Base-by-base conservation (phyloP, 1,284 basidiomycete genomes). In the Malassezia equina region DNA sequence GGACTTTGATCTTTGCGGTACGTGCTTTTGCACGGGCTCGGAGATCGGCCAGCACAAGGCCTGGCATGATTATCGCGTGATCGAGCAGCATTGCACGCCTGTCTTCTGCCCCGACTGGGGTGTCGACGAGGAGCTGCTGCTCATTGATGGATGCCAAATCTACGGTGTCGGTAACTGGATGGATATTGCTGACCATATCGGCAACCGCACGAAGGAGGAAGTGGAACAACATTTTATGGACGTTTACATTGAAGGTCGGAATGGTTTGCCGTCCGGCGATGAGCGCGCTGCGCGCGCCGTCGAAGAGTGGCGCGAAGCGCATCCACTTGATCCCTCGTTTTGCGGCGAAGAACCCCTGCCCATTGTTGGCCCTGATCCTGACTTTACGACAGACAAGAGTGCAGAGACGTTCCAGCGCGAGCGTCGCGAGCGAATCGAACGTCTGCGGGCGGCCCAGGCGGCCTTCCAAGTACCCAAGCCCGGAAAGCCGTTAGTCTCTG, bases 131-230 rank as follows among this genome's bases (percentile, higher is more conserved):
- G 94, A 98, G 75, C 79, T 96, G 1, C 78, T 95, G 9, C 79
- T 98, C 29, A 80, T 96, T 48, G 90, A 94, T 56, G 94, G 90
- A 9, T 84, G 91, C 52, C 82, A 88, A 28, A 81, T 83, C 31
- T 88, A 90, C 69, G 93, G 93, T 1, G 77, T 98, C 21, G 94
- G 94, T 12, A 98, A 96, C 75, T 98, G 93, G 93, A 84, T 86
- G 71, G 91, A 93, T 69, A 89, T 94, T 47, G 87, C 91, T 1
- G 90, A 94, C 67, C 89, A 96, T 61, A 84, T 98, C 50, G 93
- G 94, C 6, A 94, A 90, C 41, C 81, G 91, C 51, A 88, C 89
- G 7, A 91, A 86, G 74, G 90, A 95, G 69, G 93, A 98, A 69
- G 88, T 91, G 24, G 86, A 93, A 76, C 77, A 83, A 50, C 93